Base-by-base conservation (phyloP, 2,329 filamentous ascomycete genomes). In the Aspergillus amoenus region DNA sequence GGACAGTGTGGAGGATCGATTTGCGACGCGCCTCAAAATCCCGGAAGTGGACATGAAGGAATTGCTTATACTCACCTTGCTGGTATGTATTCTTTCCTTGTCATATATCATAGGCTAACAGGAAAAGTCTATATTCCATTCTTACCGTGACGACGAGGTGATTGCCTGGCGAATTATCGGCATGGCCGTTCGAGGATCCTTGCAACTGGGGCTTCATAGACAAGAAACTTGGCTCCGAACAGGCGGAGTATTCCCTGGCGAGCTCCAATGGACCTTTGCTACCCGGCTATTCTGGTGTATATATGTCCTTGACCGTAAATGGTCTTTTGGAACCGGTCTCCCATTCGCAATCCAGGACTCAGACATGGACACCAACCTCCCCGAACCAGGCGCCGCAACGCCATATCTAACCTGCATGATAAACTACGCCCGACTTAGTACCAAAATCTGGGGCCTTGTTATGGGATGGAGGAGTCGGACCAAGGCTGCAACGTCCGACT, bases 251-350 rank as follows among this genome's bases (percentile, higher is more conserved):
- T 74, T 74, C 34, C 71, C 72, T 0, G 72, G 72, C 1, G 71
- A 72, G n/a, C 56, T 73, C 21, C 70, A 73, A 51, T 69, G 69
- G 60, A 72, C 62, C 6, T 73, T 70, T 66, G 69, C 70, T 3
- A 72, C 66, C 43, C 59, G 70, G 24, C 55, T 82, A 0, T 82
- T 82, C 58, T 83, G 80, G 79, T 79, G 75, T 30, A 78, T 81
- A 17, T 82, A 82, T 53, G 76, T 80, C 0, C 73, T 83, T 0
- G 81, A 82, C 49, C 76, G 79, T 1, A 76, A 80, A 21, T 83
- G 79, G 78, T 81, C 79, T 9, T 81, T 82, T 34, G 80, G 80
- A 2, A 82, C 79, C 0, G 79, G 80, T 12, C 63, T 82, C 18
- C 79, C 80, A 0, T 82, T 81, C 61, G 76, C 76, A 0, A 71